Conservation (phyloP, 495 filamentous ascomycete species). For the Clohesyomyces aquaticus region DNA sequence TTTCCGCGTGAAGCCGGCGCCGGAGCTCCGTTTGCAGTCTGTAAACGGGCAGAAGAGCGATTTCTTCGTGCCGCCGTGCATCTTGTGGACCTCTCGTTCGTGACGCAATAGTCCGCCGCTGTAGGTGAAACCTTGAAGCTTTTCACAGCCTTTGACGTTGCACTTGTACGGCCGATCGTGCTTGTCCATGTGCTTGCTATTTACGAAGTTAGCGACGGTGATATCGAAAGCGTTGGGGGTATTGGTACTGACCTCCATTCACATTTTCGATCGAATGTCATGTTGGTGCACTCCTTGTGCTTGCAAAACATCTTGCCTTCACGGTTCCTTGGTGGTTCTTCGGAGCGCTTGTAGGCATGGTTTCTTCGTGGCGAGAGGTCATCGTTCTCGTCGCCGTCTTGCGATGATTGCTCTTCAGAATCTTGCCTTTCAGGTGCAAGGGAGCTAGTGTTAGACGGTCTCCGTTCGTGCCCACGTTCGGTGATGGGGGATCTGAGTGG, state of each 20-base stretch:
- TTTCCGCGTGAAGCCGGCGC: conserved; percentile 78
- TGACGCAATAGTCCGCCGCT: conserved; percentile 85
- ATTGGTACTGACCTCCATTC: conserved; percentile 86
- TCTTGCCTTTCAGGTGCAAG: conserved; percentile 1
- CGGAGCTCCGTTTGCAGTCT: conserved; percentile 79
- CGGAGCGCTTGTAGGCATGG: conserved; percentile 42
- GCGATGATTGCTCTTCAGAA: conserved; percentile 32
- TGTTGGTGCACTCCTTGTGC: conserved; percentile 59
- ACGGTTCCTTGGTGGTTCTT: conserved; percentile 64
- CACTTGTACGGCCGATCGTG: conserved; percentile 92
- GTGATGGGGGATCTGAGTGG: conserved; percentile 16
- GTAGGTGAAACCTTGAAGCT: conserved; percentile 91
- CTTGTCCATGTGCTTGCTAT: conserved; percentile 95
- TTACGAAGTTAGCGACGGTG: conserved; percentile 14
- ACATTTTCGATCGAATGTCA: conserved; percentile 77
- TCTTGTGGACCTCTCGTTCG: conserved; percentile 87
- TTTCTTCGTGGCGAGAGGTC: conserved; percentile 28
- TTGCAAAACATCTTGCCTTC: conserved; percentile 74
- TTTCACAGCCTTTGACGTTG: conserved; percentile 73
- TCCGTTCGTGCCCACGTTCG: conserved; percentile 24
- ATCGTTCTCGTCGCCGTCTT: conserved; percentile 23
- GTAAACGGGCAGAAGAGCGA: conserved; percentile 74
- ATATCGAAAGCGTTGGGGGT: background rate
- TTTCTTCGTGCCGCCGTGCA: conserved; percentile 80
- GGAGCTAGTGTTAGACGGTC: conserved; percentile 23